Evolutionary conservation across 371 early-diverging fungal species (phyloP).

Genomic region (Mucor plumbeus): DNA sequence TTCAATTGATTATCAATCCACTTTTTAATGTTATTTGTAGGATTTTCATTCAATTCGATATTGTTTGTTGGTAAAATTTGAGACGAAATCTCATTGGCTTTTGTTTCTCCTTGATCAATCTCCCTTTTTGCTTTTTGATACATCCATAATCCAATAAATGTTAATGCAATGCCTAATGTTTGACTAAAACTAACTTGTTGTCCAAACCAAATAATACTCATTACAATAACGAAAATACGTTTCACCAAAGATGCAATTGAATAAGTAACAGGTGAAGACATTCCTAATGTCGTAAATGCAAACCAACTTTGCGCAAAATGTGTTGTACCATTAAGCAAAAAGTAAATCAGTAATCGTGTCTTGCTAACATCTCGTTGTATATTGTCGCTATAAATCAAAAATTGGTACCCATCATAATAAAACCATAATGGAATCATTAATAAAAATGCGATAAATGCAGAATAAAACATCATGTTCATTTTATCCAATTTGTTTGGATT

Average conservation of each 20-base stretch:
- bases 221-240: constrained; percentile 88
- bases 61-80: constrained; percentile 31
- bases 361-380: constrained; percentile 7
- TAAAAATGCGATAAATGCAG: constrained; percentile 69
- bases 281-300: constrained; percentile 78
- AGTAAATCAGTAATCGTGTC: constrained; percentile 45
- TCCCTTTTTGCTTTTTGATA: constrained; percentile 81
- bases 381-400: constrained; percentile 15
- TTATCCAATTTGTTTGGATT: constrained; percentile 80
- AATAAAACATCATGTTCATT: constrained; percentile 82
- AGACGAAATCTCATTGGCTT: constrained; percentile 27
- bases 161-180: constrained; percentile 76
- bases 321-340: constrained; percentile 78
- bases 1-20: neutral
- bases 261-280: constrained; percentile 88
- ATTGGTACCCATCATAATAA: constrained; percentile 71
- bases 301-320: constrained; percentile 84
- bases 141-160: constrained; percentile 85
- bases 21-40: neutral
- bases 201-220: constrained; percentile 84
- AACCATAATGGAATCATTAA: constrained; percentile 86
- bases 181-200: constrained; percentile 72
- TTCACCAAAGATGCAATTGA: constrained; percentile 88
- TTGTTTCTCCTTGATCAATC: constrained; percentile 48
- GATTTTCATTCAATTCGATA: neutral